These are phyloP conservation scores for Aspergillus sp. DNA, from an alignment of 2,329 filamentous ascomycete species.

Conservation along the genomic window DNA sequence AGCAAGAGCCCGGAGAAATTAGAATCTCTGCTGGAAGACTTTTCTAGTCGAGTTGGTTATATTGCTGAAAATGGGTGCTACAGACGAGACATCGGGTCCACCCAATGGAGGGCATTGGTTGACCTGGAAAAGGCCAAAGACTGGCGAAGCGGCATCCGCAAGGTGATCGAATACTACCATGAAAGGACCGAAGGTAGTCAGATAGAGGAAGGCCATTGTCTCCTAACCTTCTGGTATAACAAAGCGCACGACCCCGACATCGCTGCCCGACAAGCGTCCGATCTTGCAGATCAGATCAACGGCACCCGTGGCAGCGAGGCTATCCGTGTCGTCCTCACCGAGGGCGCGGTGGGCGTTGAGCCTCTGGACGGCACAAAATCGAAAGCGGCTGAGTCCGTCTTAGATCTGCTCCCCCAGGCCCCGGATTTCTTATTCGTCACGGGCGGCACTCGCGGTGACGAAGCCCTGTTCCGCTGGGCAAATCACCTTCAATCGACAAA, in stretches of 20 bases:
- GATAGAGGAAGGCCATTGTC: conserved; percentile 83
- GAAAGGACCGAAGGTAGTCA: conserved; percentile 83
- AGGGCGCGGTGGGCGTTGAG: conserved; percentile 78
- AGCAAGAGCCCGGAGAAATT: conserved; percentile 79
- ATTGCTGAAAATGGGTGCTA: conserved; percentile 95
- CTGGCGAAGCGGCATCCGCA: conserved; percentile 81
- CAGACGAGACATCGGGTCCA: conserved; percentile 64
- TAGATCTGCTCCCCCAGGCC: conserved; percentile 60
- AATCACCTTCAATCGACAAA: conserved; percentile 65
- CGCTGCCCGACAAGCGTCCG: conserved; percentile 77
- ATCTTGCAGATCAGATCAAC: conserved; percentile 91
- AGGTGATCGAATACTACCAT: conserved; percentile 82
- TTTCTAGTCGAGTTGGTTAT: conserved; percentile 68
- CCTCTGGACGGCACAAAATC: conserved; percentile 82
- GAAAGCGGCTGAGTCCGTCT: conserved; percentile 72
- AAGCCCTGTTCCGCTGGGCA: conserved; percentile 92
- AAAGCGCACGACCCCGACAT: conserved; percentile 71
- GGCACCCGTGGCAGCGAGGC: conserved; percentile 79
- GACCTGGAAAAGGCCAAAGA: conserved; percentile 66
- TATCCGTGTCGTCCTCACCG: conserved; percentile 79
- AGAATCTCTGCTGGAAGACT: conserved; percentile 72
- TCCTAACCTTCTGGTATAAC: conserved; percentile 83
- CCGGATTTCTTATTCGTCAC: conserved; percentile 85
- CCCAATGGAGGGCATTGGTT: conserved; percentile 73
- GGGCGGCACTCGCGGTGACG: conserved; percentile 84